phyloP scores from a whole-genome alignment of 2,329 filamentous ascomycete genomes.

The Fusarium neocosmosporiellum region DNA sequence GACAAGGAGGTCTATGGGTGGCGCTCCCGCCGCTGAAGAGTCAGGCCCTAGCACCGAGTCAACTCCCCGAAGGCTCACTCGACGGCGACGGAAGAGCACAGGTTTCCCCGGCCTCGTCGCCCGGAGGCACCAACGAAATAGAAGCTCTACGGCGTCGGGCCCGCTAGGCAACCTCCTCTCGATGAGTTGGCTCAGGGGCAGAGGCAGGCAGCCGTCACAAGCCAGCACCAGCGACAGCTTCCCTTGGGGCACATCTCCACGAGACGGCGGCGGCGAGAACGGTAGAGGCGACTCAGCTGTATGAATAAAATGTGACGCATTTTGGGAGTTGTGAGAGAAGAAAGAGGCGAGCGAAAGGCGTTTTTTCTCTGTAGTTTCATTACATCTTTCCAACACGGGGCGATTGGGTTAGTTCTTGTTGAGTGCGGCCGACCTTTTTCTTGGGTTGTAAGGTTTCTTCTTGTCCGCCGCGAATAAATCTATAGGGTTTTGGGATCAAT shows the following conservation, averaged over 20 bases:
- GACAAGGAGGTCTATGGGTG: conserved; percentile 48
- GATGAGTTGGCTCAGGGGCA: conserved; percentile 64
- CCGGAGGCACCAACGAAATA: conserved; percentile 55
- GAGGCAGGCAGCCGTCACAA: conserved; percentile 36
- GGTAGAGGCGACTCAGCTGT: conserved; percentile 46
- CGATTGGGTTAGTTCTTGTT: conserved; percentile 18
- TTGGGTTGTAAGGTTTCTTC: conserved; percentile 2
- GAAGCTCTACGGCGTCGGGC: conserved; percentile 58
- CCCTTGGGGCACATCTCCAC: conserved; percentile 26
- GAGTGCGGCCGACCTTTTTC: background rate
- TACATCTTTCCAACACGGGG: background rate
- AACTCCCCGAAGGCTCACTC: conserved; percentile 47
- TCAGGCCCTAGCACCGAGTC: conserved; percentile 46
- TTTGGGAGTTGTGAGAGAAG: conserved; percentile 26
- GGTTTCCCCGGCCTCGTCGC: conserved; percentile 72
- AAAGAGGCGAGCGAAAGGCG: conserved; percentile 31
- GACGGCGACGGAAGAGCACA: conserved; percentile 67
- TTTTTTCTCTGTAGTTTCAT: conserved; percentile 16
- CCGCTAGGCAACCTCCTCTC: conserved; percentile 64
- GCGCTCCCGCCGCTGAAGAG: conserved; percentile 42
- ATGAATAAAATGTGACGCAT: conserved; percentile 42
- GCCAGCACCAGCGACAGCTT: conserved; percentile 36
- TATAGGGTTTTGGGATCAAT: conserved; percentile 6
- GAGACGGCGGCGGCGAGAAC: conserved; percentile 32
- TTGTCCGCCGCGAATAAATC: conserved; percentile 16